Base-by-base conservation (phyloP, 106 monocot species). In the Chionographis japonica region DNA sequence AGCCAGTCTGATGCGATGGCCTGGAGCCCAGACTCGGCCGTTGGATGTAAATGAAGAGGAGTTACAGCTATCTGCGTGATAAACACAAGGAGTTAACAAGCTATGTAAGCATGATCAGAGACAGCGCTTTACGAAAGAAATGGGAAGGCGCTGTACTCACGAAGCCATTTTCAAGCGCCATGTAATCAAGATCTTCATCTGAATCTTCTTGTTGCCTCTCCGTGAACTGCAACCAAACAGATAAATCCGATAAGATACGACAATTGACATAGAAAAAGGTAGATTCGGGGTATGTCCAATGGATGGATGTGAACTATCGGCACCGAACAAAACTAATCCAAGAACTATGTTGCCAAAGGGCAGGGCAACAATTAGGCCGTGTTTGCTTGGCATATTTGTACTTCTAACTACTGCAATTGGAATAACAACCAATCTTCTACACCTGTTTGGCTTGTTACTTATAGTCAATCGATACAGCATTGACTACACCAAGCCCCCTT, bases 111-210 rank as follows among this genome's bases (percentile, higher is more conserved):
- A 39, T 6, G 4, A 50, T 8, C 8, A 66, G 35, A 57, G 42
- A 59, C 11, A 56, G 17, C n/a, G n/a, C n/a, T n/a, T n/a, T n/a
- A n/a, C n/a, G n/a, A n/a, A n/a, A n/a, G n/a, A n/a, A n/a, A n/a
- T n/a, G n/a, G n/a, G n/a, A n/a, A 63, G 20, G 50, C 27, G n/a
- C 40, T 65, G 39, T 40, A 83, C 95, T 83, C 68, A 97, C 95
- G 87, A 78, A 92, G 49, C 95, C 95, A 78, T 80, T 72, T 41
- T 89, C 82, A 51, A 97, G 65, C 14, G 94, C 94, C 55, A 65
- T 79, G 65, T 77, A 81, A 68, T 91, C 91, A 18, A 86, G 72
- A 61, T 86, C 89, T 63, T 86, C 92, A 69, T 89, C 84, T 64
- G 72, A 54, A 59, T 70, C 75, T 72, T 84, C 84, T 14, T 71